phyloP scores from a whole-genome alignment of 164 flowering plant species.

The Berberis thunbergii region DNA sequence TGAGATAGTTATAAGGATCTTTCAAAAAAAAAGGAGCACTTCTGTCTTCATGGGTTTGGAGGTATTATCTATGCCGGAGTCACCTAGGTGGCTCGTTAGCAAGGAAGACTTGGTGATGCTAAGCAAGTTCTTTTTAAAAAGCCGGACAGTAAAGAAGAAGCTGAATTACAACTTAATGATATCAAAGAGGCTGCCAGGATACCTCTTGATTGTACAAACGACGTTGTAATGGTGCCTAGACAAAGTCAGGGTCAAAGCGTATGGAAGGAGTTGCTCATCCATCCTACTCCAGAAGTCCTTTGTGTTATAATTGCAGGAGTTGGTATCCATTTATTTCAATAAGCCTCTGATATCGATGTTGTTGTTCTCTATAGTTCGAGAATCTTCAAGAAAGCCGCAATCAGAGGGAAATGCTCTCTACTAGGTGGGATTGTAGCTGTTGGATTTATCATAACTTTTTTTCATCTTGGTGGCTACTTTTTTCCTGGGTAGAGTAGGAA shows the following conservation, averaged over 20 bases:
- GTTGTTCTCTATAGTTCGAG: conserved; percentile 63
- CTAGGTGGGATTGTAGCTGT: conserved; percentile 62
- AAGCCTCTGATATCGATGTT: conserved; percentile 59
- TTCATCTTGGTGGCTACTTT: conserved; percentile 52
- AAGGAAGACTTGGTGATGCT: conserved; percentile 64
- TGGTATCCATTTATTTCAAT: conserved; percentile 74
- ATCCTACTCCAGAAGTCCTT: conserved; percentile 52
- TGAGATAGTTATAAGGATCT: too few relatives aligned
- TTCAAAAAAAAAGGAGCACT: conserved; percentile 4
- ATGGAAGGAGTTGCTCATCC: conserved; percentile 54
- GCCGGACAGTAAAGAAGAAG: conserved; percentile 45
- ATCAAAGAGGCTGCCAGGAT: conserved; percentile 62
- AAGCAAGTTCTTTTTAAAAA: conserved; percentile 41
- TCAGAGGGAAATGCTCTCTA: conserved; percentile 14
- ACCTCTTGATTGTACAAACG: conserved; percentile 36
- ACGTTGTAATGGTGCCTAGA: conserved; percentile 31
- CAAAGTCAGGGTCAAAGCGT: conserved; percentile 38
- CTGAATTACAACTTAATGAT: conserved; percentile 37
- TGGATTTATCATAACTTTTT: conserved; percentile 46
- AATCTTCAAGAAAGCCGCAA: conserved; percentile 60
- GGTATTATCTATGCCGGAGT: conserved; percentile 65
- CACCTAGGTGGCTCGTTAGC: conserved; percentile 77
- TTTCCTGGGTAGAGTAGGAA: conserved; percentile 41
- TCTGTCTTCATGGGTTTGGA: conserved; percentile 34
- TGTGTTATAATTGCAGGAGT: conserved; percentile 43